These are phyloP conservation scores for Paraphoma sp. DNA, from an alignment of 2,329 filamentous ascomycete species.

Conservation along the genomic window DNA sequence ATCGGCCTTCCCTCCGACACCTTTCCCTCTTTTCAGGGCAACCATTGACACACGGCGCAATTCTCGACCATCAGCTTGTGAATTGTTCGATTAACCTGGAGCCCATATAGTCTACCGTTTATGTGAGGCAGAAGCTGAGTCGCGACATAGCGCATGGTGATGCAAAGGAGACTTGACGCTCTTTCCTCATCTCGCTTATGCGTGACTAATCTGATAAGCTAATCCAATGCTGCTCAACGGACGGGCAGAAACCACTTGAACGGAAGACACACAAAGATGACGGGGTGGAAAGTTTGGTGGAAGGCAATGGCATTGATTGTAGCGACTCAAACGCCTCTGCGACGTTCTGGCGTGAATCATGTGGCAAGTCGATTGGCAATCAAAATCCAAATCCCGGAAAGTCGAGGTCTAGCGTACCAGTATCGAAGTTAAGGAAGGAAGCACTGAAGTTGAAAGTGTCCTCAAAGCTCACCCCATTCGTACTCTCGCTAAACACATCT, in stretches of 20 bases:
- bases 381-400: constrained; percentile 29
- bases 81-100: too few relatives aligned
- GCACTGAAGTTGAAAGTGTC: constrained; percentile 31
- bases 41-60: too few relatives aligned
- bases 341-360: neutral
- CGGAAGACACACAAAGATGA: too few relatives aligned
- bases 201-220: neutral
- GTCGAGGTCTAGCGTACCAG: constrained; percentile 31
- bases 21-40: neutral
- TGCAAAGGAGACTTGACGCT: too few relatives aligned
- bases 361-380: neutral
- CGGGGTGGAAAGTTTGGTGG: too few relatives aligned
- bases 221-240: too few relatives aligned
- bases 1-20: neutral
- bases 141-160: neutral
- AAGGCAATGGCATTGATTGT: too few relatives aligned
- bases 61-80: too few relatives aligned
- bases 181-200: neutral
- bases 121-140: neutral
- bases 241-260: too few relatives aligned
- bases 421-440: constrained; percentile 35
- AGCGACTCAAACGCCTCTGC: neutral
- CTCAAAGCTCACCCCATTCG: constrained; percentile 25
- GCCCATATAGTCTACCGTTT: too few relatives aligned
- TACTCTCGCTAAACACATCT: neutral